Evolutionary conservation across 805 yeast genomes (phyloP), one percentile per base, ranked within the genome.

Genomic region (Ogataea salicorniae): DNA sequence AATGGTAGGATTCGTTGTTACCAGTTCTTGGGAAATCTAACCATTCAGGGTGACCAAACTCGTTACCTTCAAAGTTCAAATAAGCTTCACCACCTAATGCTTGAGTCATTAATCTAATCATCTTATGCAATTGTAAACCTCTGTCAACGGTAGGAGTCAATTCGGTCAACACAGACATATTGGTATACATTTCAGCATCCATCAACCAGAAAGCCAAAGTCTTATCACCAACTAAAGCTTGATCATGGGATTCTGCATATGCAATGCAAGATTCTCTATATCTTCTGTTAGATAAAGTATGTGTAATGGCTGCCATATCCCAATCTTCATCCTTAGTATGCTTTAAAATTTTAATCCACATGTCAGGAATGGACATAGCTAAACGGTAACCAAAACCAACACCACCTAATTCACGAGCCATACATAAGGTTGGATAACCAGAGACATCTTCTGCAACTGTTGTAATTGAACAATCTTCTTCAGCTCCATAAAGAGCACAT

Each of bases 1-100:
- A 92, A 69, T 87, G 94, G 69, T 87, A 92, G 17, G 94, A 84
- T 64, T 89, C 90, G 26, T 76, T 76, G 67, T 92, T 94, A 34
- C 96, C 97, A 29, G 55, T 84, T 60, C 97, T 81, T 14, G 99
- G 98, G 75, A 92, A 94, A 67, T 92, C 99, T 45, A 94, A 77
- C 99, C 99, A 92, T 65, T 92, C 99, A 3, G 98, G 99, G 61
- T 92, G 99, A 16, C 99, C 99, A 70, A 94, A 92, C 69, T 92
- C 99, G 61, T 92, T 92, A 48, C 99, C 98, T 73, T 92, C 97
- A 64, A 92, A 92, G 64, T 91, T 92, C 62, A 92, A 77, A 62
- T 92, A 92, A 0, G 96, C 97, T 68, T 92, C 98, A 47, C 99
- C 99, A 41, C 98, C 98, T n/a, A 92, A 73, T 1, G 91, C 73